Evolutionary conservation across 140 eudicot genomes (phyloP), one percentile per base, ranked within the genome.

Genomic region (Flaveria floridana): DNA sequence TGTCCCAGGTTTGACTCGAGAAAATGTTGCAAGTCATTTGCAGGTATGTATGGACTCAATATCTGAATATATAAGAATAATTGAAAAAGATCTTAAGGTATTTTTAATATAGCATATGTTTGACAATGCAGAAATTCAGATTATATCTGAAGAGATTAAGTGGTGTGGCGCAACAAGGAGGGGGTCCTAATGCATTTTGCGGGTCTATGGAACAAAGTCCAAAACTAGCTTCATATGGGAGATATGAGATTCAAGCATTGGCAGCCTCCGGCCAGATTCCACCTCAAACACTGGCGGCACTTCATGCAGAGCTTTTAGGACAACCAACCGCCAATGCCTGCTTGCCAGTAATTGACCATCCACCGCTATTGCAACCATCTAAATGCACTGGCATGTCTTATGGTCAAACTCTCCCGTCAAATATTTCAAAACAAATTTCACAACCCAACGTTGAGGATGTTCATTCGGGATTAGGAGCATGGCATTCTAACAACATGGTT

Each of bases 21-120:
- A 89, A 80, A 89, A 89, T 61, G 93, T 89, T 57, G 96, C 96
- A n/a, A 89, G 96, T 77, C 96, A 89, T 83, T 81, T 90, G 73
- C 96, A 90, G 96, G 96, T 80, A 71, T 39, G 48, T 66, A 56
- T 10, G 7, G 18, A 39, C 71, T 66, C 34, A 9, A 6, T 18
- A 5, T 4, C 34, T 21, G 9, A 3, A 5, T 23, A 59, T 2
- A 42, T 19, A 3, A 67, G 18, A 41, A 44, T 9, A 42, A 67
- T 0, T 46, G 37, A 2, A 42, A 41, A 9, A 34, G 0, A 4
- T 0, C 34, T 64, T 6, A 25, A 25, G 10, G 13, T 6, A 14
- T 65, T 41, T 39, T 65, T 46, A 67, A 16, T 68, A 19, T 3
- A 28, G 26, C 6, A 46, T 28, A 14, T 19, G 25, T 50, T 34